Percentiles rank a stretch among this genome's conserved stretches.
Conservation (phyloP, 441 rosid genomes). For the Erodium texanum region DNA sequence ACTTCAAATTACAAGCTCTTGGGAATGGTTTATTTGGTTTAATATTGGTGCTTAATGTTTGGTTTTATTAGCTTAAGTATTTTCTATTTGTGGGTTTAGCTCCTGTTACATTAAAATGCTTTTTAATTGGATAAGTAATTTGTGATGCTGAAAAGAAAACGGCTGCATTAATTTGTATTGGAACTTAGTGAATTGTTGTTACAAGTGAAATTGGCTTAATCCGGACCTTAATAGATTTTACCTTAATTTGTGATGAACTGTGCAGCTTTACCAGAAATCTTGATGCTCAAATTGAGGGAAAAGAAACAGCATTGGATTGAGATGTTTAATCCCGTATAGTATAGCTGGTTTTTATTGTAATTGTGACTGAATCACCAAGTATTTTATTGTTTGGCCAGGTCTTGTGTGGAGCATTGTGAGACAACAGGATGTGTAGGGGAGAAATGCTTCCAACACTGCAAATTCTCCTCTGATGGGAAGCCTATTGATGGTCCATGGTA, state of each 20-base stretch:
- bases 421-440: conserved; percentile 67
- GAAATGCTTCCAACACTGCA: conserved; percentile 52
- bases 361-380: conserved; percentile 13
- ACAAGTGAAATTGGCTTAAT: not conserved
- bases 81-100: not conserved
- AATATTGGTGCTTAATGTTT: too few relatives aligned
- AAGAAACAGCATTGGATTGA: not conserved
- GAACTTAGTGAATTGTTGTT: not conserved
- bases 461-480: conserved; percentile 60
- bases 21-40: too few relatives aligned
- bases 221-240: not conserved
- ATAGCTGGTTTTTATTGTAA: not conserved
- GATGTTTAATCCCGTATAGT: too few relatives aligned
- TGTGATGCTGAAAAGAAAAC: too few relatives aligned
- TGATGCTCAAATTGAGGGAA: too few relatives aligned
- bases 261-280: not conserved
- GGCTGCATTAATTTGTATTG: not conserved
- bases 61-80: not conserved
- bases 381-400: conserved; percentile 34
- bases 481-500: conserved; percentile 60
- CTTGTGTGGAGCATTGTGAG: conserved; percentile 68
- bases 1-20: too few relatives aligned
- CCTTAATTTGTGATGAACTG: not conserved
- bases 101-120: not conserved
- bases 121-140: not conserved